Base-by-base conservation (phyloP, 768 basidiomycete genomes). In the Calocybe gangraenosa region DNA sequence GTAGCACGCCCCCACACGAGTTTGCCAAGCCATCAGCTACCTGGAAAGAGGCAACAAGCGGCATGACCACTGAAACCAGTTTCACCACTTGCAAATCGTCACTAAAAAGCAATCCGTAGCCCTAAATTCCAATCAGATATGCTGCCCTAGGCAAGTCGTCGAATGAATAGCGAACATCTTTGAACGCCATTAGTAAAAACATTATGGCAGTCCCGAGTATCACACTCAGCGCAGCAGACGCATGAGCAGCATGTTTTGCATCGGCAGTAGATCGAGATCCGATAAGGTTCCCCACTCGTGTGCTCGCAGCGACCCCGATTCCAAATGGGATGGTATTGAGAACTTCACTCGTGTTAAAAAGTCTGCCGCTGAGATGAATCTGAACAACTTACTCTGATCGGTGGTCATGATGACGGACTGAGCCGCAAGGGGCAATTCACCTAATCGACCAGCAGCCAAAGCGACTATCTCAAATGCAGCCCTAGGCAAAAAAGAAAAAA, bases 401-500 rank as follows among this genome's bases (percentile, higher is more conserved):
- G 81, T 78, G 14, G 84, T 87, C 83, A 87, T 88, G 44, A 87
- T 85, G 37, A 86, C 79, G 0, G 83, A 82, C 53, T 90, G 87
- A 1, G 84, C 86, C 3, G 84, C 84, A 28, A 89, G 70, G 1
- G 84, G 67, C 23, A 84, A 58, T n/a, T 73, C 58, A 6, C 86
- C 87, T 3, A 90, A 68, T 15, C 78, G 71, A 3, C 85, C 87
- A 2, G 87, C 87, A 14, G 84, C 82, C 18, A 90, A 66, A 3
- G 87, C 84, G 9, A 89, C 87, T 31, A 89, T 86, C 57, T 90
- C 87, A 52, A 89, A 90, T 0, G 86, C 83, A 35, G 82, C 82
- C 86, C 86, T 87, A 41, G n/a, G n/a, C n/a, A n/a, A n/a, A n/a
- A n/a, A n/a, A n/a, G n/a, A n/a, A n/a, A n/a, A 13, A 30, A n/a